Evolutionary conservation across 345 rosid genomes (phyloP).

Genomic region (Dovyalis caffra): DNA sequence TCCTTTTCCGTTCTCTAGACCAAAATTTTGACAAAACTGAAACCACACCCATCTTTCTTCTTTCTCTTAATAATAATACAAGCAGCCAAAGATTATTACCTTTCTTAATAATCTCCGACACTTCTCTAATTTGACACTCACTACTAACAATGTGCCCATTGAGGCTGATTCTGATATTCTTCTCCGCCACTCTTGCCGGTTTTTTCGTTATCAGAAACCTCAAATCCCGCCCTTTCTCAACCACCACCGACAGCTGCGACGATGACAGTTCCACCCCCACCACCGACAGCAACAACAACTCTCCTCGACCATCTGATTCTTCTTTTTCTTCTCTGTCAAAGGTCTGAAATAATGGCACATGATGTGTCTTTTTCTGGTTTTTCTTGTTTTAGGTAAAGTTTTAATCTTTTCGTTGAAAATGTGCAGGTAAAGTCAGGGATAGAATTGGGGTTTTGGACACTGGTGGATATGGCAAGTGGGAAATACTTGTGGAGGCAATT

Average conservation of each 20-base stretch:
- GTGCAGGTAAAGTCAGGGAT: slow-evolving; percentile 45
- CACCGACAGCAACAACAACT: slow-evolving; percentile 29
- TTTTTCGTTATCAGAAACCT: slow-evolving; percentile 56
- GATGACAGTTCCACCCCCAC: slow-evolving; percentile 12
- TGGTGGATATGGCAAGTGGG: slow-evolving; percentile 91
- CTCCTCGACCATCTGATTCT: neutral
- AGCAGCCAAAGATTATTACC: neutral
- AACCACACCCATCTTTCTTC: neutral
- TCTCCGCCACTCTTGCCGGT: slow-evolving; percentile 86
- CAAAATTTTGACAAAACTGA: neutral
- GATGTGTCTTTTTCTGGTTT: neutral
- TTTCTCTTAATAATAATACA: neutral
- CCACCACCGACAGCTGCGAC: slow-evolving; percentile 18
- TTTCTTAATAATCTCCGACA: neutral
- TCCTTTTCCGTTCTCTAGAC: neutral
- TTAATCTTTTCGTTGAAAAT: neutral
- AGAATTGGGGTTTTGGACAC: slow-evolving; percentile 75
- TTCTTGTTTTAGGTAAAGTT: neutral
- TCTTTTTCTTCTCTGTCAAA: slow-evolving; percentile 21
- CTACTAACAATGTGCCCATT: slow-evolving; percentile 63
- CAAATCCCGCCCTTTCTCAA: slow-evolving; percentile 30
- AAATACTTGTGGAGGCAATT: slow-evolving; percentile 78
- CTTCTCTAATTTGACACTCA: neutral
- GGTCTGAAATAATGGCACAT: slow-evolving; percentile 9
- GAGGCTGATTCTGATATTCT: slow-evolving; percentile 80